Percentiles rank a stretch among this genome's conserved stretches.
phyloP scores from a whole-genome alignment of 495 filamentous ascomycete species.

The Lepraria neglecta region DNA sequence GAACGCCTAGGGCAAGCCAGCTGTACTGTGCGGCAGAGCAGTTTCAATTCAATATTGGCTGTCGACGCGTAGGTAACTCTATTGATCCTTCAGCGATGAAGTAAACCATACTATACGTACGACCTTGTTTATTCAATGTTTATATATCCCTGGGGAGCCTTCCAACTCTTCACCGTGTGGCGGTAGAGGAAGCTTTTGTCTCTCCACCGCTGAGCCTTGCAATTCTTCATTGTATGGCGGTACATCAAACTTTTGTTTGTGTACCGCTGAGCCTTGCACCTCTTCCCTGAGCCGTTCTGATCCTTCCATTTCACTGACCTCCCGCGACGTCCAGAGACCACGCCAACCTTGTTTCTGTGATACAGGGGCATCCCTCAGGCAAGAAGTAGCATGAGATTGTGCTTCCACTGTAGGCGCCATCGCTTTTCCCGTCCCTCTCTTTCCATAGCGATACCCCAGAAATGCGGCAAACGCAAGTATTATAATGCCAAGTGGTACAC shows the following conservation, averaged over 20 bases:
- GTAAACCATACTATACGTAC: no score
- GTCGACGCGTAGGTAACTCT: no score
- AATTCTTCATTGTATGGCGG: no score
- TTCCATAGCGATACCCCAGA: background rate
- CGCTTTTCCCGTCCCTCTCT: background rate
- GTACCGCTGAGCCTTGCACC: no score
- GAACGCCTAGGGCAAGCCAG: no score
- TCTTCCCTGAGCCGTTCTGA: background rate
- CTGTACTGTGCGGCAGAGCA: no score
- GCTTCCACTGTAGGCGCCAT: background rate
- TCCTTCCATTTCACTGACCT: background rate
- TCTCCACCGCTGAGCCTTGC: no score
- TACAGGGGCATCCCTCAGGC: background rate
- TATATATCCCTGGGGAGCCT: background rate
- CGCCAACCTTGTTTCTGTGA: background rate
- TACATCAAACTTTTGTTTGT: no score
- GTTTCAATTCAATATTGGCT: no score
- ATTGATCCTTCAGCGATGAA: no score
- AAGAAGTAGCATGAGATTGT: background rate
- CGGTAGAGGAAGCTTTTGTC: no score
- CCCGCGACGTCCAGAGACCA: background rate
- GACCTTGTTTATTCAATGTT: no score
- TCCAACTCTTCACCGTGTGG: background rate
- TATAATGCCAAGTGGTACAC: constrained; percentile 5
- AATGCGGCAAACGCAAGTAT: background rate